phyloP scores from a whole-genome alignment of 768 basidiomycete species.

The Pluteus cervinus region DNA sequence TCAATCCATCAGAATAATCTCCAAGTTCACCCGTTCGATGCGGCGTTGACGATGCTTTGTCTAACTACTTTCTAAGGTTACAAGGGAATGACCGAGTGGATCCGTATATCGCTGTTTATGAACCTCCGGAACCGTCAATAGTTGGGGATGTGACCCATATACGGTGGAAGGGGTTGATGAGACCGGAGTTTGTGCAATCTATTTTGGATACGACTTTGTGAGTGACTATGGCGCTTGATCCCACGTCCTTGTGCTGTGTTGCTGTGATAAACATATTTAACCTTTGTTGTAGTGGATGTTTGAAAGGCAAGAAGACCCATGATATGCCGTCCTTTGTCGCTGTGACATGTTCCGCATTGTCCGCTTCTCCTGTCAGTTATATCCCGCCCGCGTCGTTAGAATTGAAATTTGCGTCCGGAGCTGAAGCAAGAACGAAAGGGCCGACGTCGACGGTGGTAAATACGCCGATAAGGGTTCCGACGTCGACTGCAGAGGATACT shows the following conservation, averaged over 20 bases:
- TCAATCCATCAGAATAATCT: slow-evolving; percentile 3
- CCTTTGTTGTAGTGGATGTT: neutral
- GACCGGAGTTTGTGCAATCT: slow-evolving; percentile 43
- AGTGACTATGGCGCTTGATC: slow-evolving; percentile 11
- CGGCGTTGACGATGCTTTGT: neutral
- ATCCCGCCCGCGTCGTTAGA: slow-evolving; percentile 25
- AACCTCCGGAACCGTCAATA: slow-evolving; percentile 37
- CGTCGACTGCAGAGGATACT: slow-evolving; percentile 48
- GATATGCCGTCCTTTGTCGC: neutral
- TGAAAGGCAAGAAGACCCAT: too few relatives aligned
- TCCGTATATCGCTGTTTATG: slow-evolving; percentile 65
- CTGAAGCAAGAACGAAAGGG: slow-evolving; percentile 9
- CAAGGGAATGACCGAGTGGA: slow-evolving; percentile 58
- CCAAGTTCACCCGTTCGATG: neutral
- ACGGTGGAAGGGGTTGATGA: slow-evolving; percentile 56
- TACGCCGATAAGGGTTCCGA: slow-evolving; percentile 34
- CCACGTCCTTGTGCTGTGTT: neutral
- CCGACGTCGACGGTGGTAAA: slow-evolving; percentile 14
- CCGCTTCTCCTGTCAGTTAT: slow-evolving; percentile 18
- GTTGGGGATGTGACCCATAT: slow-evolving; percentile 47
- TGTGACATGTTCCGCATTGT: slow-evolving; percentile 1
- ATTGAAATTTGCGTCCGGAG: too few relatives aligned
- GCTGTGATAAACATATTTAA: neutral
- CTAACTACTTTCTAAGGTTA: slow-evolving; percentile 32
- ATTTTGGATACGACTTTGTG: slow-evolving; percentile 43